Base-by-base conservation (phyloP, 2,329 filamentous ascomycete species). In the Neonectria magnoliae region DNA sequence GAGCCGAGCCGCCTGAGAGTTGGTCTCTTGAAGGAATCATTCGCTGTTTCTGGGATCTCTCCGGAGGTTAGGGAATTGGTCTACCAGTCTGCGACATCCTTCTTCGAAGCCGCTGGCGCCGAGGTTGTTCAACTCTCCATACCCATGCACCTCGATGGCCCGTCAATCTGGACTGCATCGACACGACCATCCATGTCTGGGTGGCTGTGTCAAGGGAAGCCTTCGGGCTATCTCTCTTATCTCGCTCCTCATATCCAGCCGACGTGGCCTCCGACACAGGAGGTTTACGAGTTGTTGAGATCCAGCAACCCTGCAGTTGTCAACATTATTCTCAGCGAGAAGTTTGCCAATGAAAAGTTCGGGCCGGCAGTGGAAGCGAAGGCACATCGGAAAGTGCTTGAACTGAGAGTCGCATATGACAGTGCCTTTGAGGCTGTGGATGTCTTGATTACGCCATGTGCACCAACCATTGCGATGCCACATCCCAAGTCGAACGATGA, bases 391-490 rank as follows among this genome's bases (percentile, higher is more conserved):
- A 81, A 83, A 60, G 79, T 81, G 3, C 79, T 82, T 25, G 59
- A 67, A 29, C 20, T 67, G 10, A 61, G 75, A 83, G 68, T 75
- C 83, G 29, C 76, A 1, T 86, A 86, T 67, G 83, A 86, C 67
- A 53, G 69, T n/a, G 83, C 78, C 0, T 68, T 86, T 4, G 73
- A 79, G 50, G 71, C 80, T 0, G 76, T 82, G 1, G 84, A 86
- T 66, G 77, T 87, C 2, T 74, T 87, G 3, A 68, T 87, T 38
- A 83, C 83, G n/a, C 84, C 84, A 1, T 80, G 81, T 11, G 81
- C 81, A 13, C 82, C 83, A 1, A 80, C 77, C 1, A 78, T 84
- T 7, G 82, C 82, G 0, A 81, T 79, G 66, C 80, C 80, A 29
- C 70, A 72, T 52, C 71, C 71, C 5, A 31, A 48, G 16, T 20